Conservation (phyloP, 2,329 filamentous ascomycete genomes). For the Cercospora sojina region DNA sequence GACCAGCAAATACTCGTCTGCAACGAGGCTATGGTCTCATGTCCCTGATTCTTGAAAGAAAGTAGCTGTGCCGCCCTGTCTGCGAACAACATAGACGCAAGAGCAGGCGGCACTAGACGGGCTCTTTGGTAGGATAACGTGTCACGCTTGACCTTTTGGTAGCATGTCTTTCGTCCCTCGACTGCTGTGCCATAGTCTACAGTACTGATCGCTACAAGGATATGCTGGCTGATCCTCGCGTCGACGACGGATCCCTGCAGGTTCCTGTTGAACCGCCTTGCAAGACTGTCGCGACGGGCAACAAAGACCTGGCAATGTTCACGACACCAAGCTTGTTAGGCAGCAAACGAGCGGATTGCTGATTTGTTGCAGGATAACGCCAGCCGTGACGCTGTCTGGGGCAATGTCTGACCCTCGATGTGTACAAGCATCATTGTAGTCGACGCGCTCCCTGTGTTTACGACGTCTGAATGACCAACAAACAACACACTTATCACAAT, state of each 20-base stretch:
- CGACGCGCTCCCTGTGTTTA: neutral
- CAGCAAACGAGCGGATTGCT: neutral
- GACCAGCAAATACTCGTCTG: neutral
- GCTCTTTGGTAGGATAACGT: neutral
- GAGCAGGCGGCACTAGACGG: neutral
- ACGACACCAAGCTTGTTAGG: neutral
- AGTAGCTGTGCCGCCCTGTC: neutral
- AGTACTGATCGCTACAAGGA: neutral
- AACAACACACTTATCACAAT: neutral
- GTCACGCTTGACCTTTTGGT: neutral
- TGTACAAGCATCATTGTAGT: neutral
- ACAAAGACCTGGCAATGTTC: neutral
- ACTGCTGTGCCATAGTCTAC: neutral
- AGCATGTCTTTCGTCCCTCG: neutral
- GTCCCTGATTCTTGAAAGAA: neutral
- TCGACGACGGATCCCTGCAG: neutral
- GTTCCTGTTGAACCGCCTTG: constrained; percentile 6
- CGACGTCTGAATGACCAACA: neutral
- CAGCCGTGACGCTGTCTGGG: neutral
- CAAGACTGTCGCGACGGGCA: constrained; percentile 11
- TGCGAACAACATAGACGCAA: neutral
- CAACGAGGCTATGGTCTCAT: neutral
- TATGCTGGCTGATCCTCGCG: constrained; percentile 4
- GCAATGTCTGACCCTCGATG: neutral
- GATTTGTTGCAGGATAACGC: neutral